Evolutionary conservation across 495 filamentous ascomycete genomes (phyloP), one percentile per base, ranked within the genome.

Genomic region (Chlorociboria aeruginascens): DNA sequence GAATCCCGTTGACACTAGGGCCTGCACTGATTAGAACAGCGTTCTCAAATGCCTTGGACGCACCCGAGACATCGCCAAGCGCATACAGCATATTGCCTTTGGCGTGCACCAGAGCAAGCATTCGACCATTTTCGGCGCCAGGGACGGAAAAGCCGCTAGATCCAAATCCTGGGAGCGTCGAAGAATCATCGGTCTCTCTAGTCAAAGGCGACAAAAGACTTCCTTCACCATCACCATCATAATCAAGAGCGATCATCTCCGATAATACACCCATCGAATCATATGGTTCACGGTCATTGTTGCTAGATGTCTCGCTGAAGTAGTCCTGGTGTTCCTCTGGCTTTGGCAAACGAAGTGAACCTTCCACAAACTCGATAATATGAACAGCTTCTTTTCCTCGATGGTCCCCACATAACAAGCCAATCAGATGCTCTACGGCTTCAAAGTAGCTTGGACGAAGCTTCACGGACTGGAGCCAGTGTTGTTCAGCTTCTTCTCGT

Each of bases 41-140:
- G 62, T 95, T 88, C 56, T 97, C 92, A 55, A 99, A 99, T 8
- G 93, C 89, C 49, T 81, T 77, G 0, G 92, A 89, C 12, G 92
- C 92, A 10, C 74, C 81, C 37, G 72, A 70, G 56, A 92, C 87
- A 51, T 97, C 84, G 20, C 89, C 89, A 43, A 95, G 65, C 32
- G 87, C 78, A 66, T 99, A 99, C 1, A 97, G 72, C 86, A 97
- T 95, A 54, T 97, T 99, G 28, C 93, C 92, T 64, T 97, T 99
- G 3, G 89, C 89, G 65, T 99, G 93, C 20, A 96, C 76, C 17
- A 99, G 70, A 31, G 88, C 83, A 10, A 97, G 74, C 67, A 99
- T 87, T 53, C 93, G 77, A 16, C 92, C 92, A 63, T 97, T 98
- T 53, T 98, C 92, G 17, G 77, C 82, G 7, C 85, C 85, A 7